Percentiles rank a stretch among this genome's conserved stretches.
phyloP scores from a whole-genome alignment of 1,284 basidiomycete genomes.

The Mycena citricolor region DNA sequence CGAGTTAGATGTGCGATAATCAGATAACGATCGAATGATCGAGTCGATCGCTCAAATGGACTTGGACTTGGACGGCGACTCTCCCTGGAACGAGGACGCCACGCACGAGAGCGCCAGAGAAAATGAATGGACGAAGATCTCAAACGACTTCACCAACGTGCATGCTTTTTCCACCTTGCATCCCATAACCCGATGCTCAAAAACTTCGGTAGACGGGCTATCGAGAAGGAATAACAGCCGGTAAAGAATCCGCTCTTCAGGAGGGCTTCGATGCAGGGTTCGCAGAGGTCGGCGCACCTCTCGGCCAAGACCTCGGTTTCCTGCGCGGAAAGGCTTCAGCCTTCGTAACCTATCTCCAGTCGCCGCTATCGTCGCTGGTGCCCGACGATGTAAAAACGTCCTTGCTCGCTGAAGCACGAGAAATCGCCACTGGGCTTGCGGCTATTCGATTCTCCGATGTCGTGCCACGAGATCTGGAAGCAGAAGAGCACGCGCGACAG shows the following conservation, averaged over 20 bases:
- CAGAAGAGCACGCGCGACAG: constrained; percentile 66
- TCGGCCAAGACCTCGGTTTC: constrained; percentile 71
- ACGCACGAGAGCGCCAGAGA: constrained; percentile 35
- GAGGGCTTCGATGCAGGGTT: constrained; percentile 82
- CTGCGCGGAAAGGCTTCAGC: constrained; percentile 69
- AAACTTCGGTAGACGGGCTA: constrained; percentile 68
- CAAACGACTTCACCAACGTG: constrained; percentile 69
- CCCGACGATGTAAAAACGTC: constrained; percentile 6
- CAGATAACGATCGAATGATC: too few species aligned
- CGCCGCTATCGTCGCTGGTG: constrained; percentile 10
- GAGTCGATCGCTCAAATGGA: too few species aligned
- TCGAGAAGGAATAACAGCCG: constrained; percentile 83
- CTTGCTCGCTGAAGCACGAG: constrained; percentile 44
- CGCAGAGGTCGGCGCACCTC: constrained; percentile 64
- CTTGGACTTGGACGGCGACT: too few species aligned
- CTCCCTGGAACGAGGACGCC: constrained; percentile 54
- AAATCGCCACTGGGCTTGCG: constrained; percentile 52
- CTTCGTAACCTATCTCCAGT: constrained; percentile 52
- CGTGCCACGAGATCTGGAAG: constrained; percentile 68
- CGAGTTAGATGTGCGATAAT: too few species aligned
- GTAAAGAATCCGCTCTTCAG: constrained; percentile 80
- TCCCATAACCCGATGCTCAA: constrained; percentile 4
- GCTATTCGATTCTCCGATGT: constrained; percentile 66
- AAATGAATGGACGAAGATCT: constrained; percentile 64
- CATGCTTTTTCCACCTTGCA: constrained; percentile 24